phyloP scores from a whole-genome alignment of 2,329 filamentous ascomycete genomes.

The Phialemoniopsis sp. region DNA sequence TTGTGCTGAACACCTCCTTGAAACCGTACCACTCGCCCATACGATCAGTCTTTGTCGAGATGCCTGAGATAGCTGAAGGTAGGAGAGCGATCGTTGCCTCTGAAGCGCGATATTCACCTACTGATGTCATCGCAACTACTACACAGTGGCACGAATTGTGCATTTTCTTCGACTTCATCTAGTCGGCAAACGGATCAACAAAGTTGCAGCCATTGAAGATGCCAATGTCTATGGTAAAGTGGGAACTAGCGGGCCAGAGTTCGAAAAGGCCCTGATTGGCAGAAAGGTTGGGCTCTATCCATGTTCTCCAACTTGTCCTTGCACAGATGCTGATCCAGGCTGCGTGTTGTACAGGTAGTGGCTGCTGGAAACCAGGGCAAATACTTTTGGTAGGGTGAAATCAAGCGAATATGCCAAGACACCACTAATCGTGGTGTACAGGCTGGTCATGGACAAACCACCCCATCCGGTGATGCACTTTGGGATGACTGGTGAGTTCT shows the following conservation, averaged over 20 bases:
- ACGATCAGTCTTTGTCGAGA: slow-evolving; percentile 19
- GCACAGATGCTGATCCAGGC: too few relatives aligned
- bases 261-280: slow-evolving; percentile 69
- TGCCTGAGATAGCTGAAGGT: slow-evolving; percentile 64
- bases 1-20: too few relatives aligned
- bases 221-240: slow-evolving; percentile 86
- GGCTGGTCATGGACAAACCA: slow-evolving; percentile 61
- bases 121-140: neutral
- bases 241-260: slow-evolving; percentile 71
- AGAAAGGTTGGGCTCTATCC: slow-evolving; percentile 47
- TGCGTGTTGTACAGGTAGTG: slow-evolving; percentile 37
- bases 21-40: too few relatives aligned
- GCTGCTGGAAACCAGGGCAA: slow-evolving; percentile 84
- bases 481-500: slow-evolving; percentile 57
- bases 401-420: neutral
- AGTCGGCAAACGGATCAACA: slow-evolving; percentile 75
- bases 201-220: slow-evolving; percentile 72
- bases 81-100: slow-evolving; percentile 5
- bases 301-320: neutral
- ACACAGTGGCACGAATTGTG: slow-evolving; percentile 74
- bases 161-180: slow-evolving; percentile 79
- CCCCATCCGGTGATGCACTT: slow-evolving; percentile 90
- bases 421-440: neutral
- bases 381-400: slow-evolving; percentile 73
- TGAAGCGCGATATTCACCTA: slow-evolving; percentile 1